These are phyloP conservation scores for Aspergillus sojae DNA, from an alignment of 2,329 filamentous ascomycete species.

Conservation along the genomic window DNA sequence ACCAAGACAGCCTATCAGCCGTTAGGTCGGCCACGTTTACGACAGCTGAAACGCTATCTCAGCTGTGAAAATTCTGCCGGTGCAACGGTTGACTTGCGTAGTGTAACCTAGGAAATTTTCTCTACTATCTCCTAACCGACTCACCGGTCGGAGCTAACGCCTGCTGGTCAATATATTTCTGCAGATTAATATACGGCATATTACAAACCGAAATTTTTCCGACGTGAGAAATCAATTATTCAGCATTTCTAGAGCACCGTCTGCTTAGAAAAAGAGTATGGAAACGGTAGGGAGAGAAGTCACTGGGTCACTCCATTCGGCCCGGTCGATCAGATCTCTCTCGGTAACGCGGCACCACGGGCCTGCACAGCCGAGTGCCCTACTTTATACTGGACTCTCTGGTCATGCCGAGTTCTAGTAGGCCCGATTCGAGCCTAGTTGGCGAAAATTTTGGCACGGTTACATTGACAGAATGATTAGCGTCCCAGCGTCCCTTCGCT, in stretches of 20 bases:
- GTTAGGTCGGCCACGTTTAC: not conserved
- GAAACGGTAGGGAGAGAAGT: not conserved
- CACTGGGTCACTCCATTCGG: constrained; percentile 15
- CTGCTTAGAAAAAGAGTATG: not conserved
- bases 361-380: constrained; percentile 4
- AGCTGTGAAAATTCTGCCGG: constrained; percentile 10
- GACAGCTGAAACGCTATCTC: not conserved
- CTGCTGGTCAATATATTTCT: not conserved
- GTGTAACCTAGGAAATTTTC: not conserved
- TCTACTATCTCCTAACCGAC: not conserved
- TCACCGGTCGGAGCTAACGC: not conserved
- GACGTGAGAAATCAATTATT: not conserved
- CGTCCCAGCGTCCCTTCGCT: not conserved
- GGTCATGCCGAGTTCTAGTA: not conserved
- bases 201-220: not conserved
- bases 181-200: not conserved
- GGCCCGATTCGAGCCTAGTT: constrained; percentile 1
- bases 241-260: not conserved
- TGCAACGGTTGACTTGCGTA: not conserved
- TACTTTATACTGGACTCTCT: not conserved
- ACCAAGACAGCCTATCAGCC: not conserved
- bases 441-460: not conserved
- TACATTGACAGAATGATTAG: not conserved
- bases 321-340: constrained; percentile 17
- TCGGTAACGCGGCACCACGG: constrained; percentile 14